These are phyloP conservation scores for Macrolepiota dolichaula DNA, from an alignment of 768 basidiomycete species.

Conservation along the genomic window DNA sequence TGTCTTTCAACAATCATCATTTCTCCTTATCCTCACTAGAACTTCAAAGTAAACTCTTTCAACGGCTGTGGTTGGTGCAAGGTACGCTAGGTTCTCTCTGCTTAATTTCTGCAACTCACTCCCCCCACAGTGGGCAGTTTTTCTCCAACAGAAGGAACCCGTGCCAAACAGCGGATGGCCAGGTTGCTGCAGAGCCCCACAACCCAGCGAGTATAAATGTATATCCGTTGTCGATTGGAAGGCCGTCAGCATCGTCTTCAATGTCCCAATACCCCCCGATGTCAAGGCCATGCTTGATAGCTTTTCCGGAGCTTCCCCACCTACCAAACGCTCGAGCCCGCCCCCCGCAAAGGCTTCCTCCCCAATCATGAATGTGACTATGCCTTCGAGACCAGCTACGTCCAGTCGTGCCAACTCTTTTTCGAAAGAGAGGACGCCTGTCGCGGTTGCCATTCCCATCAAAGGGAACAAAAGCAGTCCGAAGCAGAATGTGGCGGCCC, in stretches of 20 bases:
- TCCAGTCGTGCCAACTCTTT: constrained; percentile 2
- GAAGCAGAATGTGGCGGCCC: constrained; percentile 6
- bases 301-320: constrained; percentile 31
- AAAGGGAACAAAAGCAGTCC: constrained; percentile 6
- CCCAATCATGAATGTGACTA: neutral
- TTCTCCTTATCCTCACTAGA: neutral
- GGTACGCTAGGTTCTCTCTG: constrained; percentile 37
- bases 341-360: constrained; percentile 19
- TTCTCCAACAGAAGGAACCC: constrained; percentile 44
- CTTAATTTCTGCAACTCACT: constrained; percentile 22
- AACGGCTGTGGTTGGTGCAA: constrained; percentile 91
- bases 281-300: constrained; percentile 67
- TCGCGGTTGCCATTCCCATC: constrained; percentile 2
- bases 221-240: constrained; percentile 79
- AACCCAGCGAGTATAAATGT: constrained; percentile 50
- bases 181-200: constrained; percentile 82
- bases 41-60: constrained; percentile 63
- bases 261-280: constrained; percentile 68
- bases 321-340: constrained; percentile 24
- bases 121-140: constrained; percentile 65
- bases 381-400: neutral
- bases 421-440: neutral
- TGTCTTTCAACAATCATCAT: constrained; percentile 20
- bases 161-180: constrained; percentile 79
- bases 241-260: constrained; percentile 72